These are phyloP conservation scores for Zygoascus tannicola DNA, from an alignment of 805 yeast species.

Conservation along the genomic window DNA sequence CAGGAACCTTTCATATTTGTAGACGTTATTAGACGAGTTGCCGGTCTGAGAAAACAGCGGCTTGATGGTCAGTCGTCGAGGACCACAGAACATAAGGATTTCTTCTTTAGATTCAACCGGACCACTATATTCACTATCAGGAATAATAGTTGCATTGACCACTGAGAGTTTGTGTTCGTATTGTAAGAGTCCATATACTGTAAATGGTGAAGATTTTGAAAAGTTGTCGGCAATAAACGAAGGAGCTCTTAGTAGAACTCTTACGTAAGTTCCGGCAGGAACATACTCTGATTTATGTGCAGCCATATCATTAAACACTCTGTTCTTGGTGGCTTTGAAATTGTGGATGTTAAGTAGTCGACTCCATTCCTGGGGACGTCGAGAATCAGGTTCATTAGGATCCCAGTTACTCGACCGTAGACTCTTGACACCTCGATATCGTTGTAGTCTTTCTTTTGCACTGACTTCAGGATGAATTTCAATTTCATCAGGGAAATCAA, in stretches of 20 bases:
- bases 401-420: conserved; percentile 81
- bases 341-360: conserved; percentile 66
- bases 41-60: conserved; percentile 76
- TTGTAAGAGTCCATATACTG: conserved; percentile 63
- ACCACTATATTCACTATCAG: conserved; percentile 74
- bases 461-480: conserved; percentile 70
- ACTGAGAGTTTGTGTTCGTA: conserved; percentile 84
- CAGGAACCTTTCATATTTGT: conserved; percentile 73
- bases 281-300: conserved; percentile 37
- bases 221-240: conserved; percentile 47
- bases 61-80: conserved; percentile 71
- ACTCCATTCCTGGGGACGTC: conserved; percentile 70
- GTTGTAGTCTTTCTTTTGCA: conserved; percentile 62
- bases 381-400: conserved; percentile 67
- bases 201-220: conserved; percentile 44
- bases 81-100: conserved; percentile 84
- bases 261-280: conserved; percentile 56
- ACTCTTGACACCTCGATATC: conserved; percentile 83
- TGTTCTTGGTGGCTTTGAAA: conserved; percentile 66
- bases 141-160: conserved; percentile 68
- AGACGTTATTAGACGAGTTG: conserved; percentile 71
- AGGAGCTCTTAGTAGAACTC: conserved; percentile 41
- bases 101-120: conserved; percentile 80
- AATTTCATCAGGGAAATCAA: conserved; percentile 91
- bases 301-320: conserved; percentile 30